Evolutionary conservation across 768 basidiomycete genomes (phyloP).

Genomic region (Leccinum subtestaceum): DNA sequence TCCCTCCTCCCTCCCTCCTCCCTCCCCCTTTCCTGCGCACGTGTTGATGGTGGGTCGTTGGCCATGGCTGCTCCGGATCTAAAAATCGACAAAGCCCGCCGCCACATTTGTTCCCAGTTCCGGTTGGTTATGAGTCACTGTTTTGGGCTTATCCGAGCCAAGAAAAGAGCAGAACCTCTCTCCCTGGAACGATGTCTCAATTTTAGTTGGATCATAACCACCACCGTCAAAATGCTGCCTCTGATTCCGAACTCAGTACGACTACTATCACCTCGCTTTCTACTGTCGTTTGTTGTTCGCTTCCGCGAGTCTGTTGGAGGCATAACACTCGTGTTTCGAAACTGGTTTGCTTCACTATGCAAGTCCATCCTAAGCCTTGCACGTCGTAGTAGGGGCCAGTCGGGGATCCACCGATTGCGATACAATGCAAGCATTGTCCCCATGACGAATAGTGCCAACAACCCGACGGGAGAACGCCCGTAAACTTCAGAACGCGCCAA

Average conservation of each 20-base stretch:
- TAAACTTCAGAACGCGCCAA: neutral
- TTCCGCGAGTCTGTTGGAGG: slow-evolving; percentile 1
- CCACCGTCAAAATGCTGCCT: neutral
- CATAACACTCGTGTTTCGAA: neutral
- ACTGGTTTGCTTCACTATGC: slow-evolving; percentile 1
- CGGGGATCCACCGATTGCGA: neutral
- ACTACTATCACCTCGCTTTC: neutral
- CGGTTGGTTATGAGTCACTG: too few species aligned
- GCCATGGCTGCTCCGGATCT: too few species aligned
- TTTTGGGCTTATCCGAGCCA: too few species aligned
- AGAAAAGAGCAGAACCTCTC: too few species aligned
- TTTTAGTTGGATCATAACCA: too few species aligned
- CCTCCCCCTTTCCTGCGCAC: too few species aligned
- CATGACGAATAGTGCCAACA: neutral
- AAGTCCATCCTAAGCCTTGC: neutral
- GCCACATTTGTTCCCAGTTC: too few species aligned
- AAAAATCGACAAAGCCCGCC: too few species aligned
- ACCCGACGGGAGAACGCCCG: neutral
- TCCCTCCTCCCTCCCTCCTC: too few species aligned
- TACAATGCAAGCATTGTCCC: neutral
- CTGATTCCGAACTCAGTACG: neutral
- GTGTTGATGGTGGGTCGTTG: too few species aligned
- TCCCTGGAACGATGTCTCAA: too few species aligned
- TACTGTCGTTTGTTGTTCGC: neutral
- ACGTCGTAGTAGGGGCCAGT: neutral